phyloP scores from a whole-genome alignment of 1,139 yeast species.

The Meyerozyma athensensis region DNA sequence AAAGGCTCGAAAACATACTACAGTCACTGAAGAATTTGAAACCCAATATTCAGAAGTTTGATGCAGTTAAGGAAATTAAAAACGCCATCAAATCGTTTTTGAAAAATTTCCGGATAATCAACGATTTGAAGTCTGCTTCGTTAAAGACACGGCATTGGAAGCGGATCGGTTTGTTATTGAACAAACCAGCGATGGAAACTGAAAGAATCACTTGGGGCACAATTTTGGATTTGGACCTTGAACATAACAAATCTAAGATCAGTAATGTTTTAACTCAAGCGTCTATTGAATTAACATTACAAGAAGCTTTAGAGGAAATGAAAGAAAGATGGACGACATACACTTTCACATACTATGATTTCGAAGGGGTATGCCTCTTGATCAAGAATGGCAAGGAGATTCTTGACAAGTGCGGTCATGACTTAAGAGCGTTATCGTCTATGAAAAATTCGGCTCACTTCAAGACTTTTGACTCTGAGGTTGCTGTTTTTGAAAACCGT shows the following conservation, averaged over 20 bases:
- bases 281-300: constrained; percentile 65
- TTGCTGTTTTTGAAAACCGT: constrained; percentile 51
- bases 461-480: constrained; percentile 57
- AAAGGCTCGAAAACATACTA: constrained; percentile 48
- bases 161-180: constrained; percentile 35
- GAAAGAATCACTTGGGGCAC: constrained; percentile 14
- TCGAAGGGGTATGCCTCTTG: constrained; percentile 48
- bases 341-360: constrained; percentile 53
- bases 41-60: constrained; percentile 56
- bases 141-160: constrained; percentile 71
- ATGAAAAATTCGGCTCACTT: constrained; percentile 72
- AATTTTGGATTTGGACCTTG: constrained; percentile 55
- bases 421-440: constrained; percentile 57
- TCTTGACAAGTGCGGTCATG: constrained; percentile 56
- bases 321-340: constrained; percentile 44
- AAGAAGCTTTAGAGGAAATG: constrained; percentile 49
- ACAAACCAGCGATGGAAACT: constrained; percentile 8
- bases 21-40: constrained; percentile 51
- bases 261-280: constrained; percentile 58
- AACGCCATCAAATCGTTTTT: constrained; percentile 37
- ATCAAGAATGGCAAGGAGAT: constrained; percentile 67
- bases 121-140: constrained; percentile 52
- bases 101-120: constrained; percentile 35
- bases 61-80: constrained; percentile 63
- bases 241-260: constrained; percentile 41